These are phyloP conservation scores for Limtongia smithiae DNA, from an alignment of 805 yeast genomes.

Conservation along the genomic window DNA sequence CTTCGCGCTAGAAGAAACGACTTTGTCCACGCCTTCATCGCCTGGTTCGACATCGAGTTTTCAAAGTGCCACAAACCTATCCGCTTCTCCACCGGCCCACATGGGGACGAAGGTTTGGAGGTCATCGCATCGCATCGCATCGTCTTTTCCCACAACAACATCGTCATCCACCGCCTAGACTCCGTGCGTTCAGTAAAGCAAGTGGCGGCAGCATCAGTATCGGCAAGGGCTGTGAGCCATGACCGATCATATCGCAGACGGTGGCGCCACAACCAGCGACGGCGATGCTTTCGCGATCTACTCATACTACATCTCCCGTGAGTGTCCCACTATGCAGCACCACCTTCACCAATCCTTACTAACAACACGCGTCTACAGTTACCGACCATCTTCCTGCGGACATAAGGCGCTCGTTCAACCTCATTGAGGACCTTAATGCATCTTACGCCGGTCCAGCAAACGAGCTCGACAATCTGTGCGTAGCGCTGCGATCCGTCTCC, in stretches of 20 bases:
- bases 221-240: neutral
- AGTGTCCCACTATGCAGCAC: neutral
- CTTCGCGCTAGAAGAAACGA: constrained; percentile 66
- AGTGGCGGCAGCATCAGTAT: neutral
- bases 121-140: too few species aligned
- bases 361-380: constrained; percentile 4
- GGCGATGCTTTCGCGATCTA: constrained; percentile 25
- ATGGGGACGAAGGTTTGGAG: too few species aligned
- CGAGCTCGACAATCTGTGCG: constrained; percentile 6
- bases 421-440: constrained; percentile 8
- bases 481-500: neutral
- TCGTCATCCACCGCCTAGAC: too few species aligned
- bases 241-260: too few species aligned
- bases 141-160: too few species aligned
- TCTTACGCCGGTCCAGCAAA: constrained; percentile 3
- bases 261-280: constrained; percentile 1
- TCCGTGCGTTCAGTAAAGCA: too few species aligned
- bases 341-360: neutral
- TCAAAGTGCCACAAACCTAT: constrained; percentile 52
- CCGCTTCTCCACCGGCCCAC: constrained; percentile 14
- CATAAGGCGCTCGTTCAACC: constrained; percentile 14
- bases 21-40: constrained; percentile 78
- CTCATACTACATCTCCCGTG: constrained; percentile 24
- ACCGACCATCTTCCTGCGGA: constrained; percentile 26
- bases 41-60: constrained; percentile 94